Evolutionary conservation across 2,329 filamentous ascomycete genomes (phyloP).

Genomic region (Colletotrichum zoysiae): DNA sequence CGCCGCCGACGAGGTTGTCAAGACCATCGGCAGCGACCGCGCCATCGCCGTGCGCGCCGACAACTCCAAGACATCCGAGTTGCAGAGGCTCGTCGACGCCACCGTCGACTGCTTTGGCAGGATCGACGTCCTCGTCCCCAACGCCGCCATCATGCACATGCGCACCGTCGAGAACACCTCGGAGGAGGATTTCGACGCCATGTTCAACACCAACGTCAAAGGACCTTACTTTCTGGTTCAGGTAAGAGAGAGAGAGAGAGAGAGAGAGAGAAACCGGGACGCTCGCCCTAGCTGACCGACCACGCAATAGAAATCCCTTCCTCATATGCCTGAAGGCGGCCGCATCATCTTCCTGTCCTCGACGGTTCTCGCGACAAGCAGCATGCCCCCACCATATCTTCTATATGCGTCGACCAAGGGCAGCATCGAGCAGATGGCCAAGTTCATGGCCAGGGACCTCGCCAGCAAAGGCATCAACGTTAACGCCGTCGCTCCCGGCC

Average conservation of each 20-base stretch:
- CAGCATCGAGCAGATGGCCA: constrained; percentile 70
- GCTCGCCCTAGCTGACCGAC: background rate
- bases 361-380: constrained; percentile 51
- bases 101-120: constrained; percentile 64
- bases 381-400: constrained; percentile 59
- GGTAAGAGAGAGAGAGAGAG: constrained; percentile 48
- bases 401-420: constrained; percentile 70
- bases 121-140: constrained; percentile 71
- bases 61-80: constrained; percentile 58
- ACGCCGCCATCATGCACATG: constrained; percentile 66
- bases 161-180: constrained; percentile 62
- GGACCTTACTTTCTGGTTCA: constrained; percentile 66
- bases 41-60: constrained; percentile 69
- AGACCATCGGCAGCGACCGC: constrained; percentile 60
- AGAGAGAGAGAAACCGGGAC: background rate
- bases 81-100: constrained; percentile 62
- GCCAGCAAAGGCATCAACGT: constrained; percentile 58
- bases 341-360: constrained; percentile 67
- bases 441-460: constrained; percentile 67
- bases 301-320: constrained; percentile 59
- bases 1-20: constrained; percentile 62
- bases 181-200: constrained; percentile 63
- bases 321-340: constrained; percentile 62
- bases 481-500: constrained; percentile 57
- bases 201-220: constrained; percentile 68